Conservation (phyloP, 2,329 filamentous ascomycete species). For the Aspergillus sp. region DNA sequence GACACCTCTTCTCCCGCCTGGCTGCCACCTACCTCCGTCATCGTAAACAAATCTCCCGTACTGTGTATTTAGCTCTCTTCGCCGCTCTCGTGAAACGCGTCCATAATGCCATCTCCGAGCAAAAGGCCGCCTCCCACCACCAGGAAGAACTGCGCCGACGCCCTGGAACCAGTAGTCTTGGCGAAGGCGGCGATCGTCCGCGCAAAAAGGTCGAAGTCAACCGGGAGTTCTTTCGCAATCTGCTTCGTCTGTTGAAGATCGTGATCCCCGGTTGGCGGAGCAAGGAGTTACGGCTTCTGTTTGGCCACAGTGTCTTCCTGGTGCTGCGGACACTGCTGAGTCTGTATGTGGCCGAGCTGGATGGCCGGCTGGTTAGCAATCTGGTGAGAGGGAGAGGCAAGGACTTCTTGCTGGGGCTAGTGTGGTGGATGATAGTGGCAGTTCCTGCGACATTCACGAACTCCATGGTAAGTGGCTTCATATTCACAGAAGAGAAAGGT, state of each 20-base stretch:
- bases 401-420: conserved; percentile 82
- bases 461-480: conserved; percentile 73
- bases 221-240: conserved; percentile 76
- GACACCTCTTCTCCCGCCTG: conserved; percentile 65
- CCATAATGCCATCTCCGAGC: conserved; percentile 86
- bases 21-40: conserved; percentile 74
- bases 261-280: conserved; percentile 88
- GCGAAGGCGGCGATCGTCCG: conserved; percentile 32
- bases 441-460: conserved; percentile 97
- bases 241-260: conserved; percentile 77
- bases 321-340: conserved; percentile 89
- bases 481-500: background rate
- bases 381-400: conserved; percentile 87
- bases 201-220: conserved; percentile 89
- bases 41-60: conserved; percentile 78
- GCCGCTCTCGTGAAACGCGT: conserved; percentile 82
- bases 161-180: conserved; percentile 47
- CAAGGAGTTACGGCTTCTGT: conserved; percentile 80
- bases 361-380: conserved; percentile 88
- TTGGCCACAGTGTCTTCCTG: conserved; percentile 91
- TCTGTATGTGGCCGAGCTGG: conserved; percentile 92
- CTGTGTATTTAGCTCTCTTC: conserved; percentile 79
- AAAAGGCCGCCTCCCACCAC: conserved; percentile 77
- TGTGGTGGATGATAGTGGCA: conserved; percentile 99
- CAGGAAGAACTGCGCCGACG: conserved; percentile 63